Base-by-base conservation (phyloP, 768 basidiomycete genomes). In the Daedaleopsis nitida region DNA sequence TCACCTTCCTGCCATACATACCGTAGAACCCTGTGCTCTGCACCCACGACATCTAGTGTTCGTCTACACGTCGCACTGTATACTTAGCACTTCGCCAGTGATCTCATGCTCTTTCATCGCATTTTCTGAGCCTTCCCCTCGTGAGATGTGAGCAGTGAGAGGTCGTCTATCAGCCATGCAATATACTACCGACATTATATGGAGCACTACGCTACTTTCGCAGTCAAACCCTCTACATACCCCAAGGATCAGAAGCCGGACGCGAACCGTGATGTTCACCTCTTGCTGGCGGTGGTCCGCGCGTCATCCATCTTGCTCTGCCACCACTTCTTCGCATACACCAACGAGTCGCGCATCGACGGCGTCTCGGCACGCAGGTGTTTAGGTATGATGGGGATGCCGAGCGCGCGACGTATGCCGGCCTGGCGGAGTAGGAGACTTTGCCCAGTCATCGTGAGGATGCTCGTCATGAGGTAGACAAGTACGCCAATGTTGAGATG, bases 401-500 rank as follows among this genome's bases (percentile, higher is more conserved):
- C 66, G 24, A 83, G 70, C 11, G 68, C 52, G 27, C 70, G 71
- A 37, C 84, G 80, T 43, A 85, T 71, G 9, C 72, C 68, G 21
- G 77, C 74, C 10, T 71, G 64, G 38, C 79, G 79, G 23, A 88
- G 72, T 52, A 83, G 9, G 10, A 71, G 32, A 6, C 81, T 79
- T 67, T 89, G 88, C 12, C 78, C 32, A 38, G 78, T 71, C 35
- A 83, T 77, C 58, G 81, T 48, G 4, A 62, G 0, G 68, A 84
- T 79, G 60, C 85, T 81, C 43, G 82, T 77, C 3, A 81, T 70
- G 74, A 88, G 77, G 73, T 87, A 85, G 58, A 89, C 66, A 62
- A 84, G 77, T 48, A 88, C 67, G 13, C 84, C 87, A 1, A 84
- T 76, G 32, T 92, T 87, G 70, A 95, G 83, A 55, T 74, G 75